phyloP scores from a whole-genome alignment of 2,329 filamentous ascomycete species.

The Scedosporium apiospermum region DNA sequence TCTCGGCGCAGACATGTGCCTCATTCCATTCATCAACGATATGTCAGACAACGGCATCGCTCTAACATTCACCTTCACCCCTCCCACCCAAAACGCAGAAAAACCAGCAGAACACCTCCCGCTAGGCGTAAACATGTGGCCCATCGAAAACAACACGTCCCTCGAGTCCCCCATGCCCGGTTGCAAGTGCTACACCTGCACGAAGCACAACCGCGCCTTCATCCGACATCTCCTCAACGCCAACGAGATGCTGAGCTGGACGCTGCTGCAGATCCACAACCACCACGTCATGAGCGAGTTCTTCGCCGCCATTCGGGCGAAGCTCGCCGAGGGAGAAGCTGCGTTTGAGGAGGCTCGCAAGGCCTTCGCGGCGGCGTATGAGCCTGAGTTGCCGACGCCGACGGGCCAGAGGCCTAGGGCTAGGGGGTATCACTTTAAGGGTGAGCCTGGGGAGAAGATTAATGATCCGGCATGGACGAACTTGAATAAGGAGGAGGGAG shows the following conservation, averaged over 20 bases:
- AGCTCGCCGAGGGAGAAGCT: constrained; percentile 45
- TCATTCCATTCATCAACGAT: constrained; percentile 62
- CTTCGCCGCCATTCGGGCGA: constrained; percentile 59
- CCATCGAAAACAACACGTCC: constrained; percentile 48
- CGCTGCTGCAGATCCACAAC: constrained; percentile 86
- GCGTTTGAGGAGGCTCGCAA: constrained; percentile 47
- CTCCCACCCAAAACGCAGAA: constrained; percentile 12
- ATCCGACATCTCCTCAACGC: constrained; percentile 79
- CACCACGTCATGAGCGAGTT: constrained; percentile 63
- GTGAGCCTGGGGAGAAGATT: constrained; percentile 54
- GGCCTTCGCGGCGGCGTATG: constrained; percentile 48
- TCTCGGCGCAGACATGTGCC: constrained; percentile 71
- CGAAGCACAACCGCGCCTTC: constrained; percentile 75
- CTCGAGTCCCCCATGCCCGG: constrained; percentile 49
- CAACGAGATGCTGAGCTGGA: constrained; percentile 96
- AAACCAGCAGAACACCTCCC: constrained; percentile 23
- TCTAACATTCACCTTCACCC: constrained; percentile 67
- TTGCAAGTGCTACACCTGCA: constrained; percentile 79
- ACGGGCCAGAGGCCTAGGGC: constrained; percentile 71
- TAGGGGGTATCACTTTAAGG: constrained; percentile 75
- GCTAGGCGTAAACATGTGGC: constrained; percentile 75
- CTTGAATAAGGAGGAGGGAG: constrained; percentile 21
- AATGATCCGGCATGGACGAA: constrained; percentile 60
- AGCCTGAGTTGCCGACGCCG: constrained; percentile 59
- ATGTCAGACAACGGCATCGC: constrained; percentile 81